phyloP scores from a whole-genome alignment of 805 yeast genomes.

The Gaillardinia entomophila region DNA sequence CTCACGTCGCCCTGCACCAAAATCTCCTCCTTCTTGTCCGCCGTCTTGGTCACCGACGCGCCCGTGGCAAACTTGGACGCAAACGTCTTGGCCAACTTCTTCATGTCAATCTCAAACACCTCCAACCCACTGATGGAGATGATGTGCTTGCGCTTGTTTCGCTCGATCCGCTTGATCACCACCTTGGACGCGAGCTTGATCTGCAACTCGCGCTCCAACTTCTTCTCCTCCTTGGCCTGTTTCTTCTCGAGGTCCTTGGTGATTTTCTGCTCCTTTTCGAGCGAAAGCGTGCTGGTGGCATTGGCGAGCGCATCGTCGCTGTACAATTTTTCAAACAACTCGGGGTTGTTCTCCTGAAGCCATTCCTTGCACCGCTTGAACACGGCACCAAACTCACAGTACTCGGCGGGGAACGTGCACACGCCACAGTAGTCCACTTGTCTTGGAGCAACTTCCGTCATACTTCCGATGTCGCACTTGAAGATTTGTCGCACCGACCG shows the following conservation, averaged over 20 bases:
- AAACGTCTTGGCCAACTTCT: conserved; percentile 85
- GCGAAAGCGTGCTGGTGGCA: conserved; percentile 54
- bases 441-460: conserved; percentile 27
- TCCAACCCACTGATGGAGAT: conserved; percentile 85
- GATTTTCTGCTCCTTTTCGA: conserved; percentile 78
- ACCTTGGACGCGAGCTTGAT: conserved; percentile 78
- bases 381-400: conserved; percentile 85
- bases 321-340: conserved; percentile 55
- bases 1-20: conserved; percentile 93
- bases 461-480: conserved; percentile 3
- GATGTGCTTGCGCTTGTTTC: conserved; percentile 84
- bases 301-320: conserved; percentile 51
- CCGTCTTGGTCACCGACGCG: conserved; percentile 83
- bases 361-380: conserved; percentile 80
- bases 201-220: conserved; percentile 77
- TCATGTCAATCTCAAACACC: conserved; percentile 81
- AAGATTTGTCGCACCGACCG: no score
- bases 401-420: conserved; percentile 82
- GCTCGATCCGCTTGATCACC: conserved; percentile 75
- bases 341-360: conserved; percentile 58
- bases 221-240: conserved; percentile 80
- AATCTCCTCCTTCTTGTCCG: conserved; percentile 88
- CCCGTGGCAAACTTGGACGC: conserved; percentile 96
- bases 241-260: conserved; percentile 77
- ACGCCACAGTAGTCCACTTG: conserved; percentile 64